phyloP scores from a whole-genome alignment of 257 asterid species.

The Jacaranda mimosifolia region DNA sequence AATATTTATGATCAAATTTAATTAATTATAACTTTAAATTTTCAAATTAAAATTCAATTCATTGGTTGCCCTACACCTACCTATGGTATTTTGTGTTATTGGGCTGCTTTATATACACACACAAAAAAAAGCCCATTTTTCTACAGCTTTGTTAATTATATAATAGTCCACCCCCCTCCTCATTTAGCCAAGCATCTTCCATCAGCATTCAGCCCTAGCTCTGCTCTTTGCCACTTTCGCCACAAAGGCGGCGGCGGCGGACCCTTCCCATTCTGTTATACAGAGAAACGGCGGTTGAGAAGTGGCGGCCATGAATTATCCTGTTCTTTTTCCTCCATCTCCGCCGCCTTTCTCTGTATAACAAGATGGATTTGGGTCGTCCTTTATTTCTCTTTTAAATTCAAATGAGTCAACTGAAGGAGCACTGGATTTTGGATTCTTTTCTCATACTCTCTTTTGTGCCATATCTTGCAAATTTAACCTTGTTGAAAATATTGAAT shows the following conservation, averaged over 20 bases:
- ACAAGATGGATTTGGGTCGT: conserved; percentile 16
- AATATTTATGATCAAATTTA: too few relatives aligned
- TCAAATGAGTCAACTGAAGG: neutral
- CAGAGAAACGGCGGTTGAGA: conserved; percentile 35
- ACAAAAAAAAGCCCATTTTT: neutral
- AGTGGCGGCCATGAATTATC: too few relatives aligned
- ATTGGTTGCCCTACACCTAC: too few relatives aligned
- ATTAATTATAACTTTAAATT: too few relatives aligned
- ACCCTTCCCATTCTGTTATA: conserved; percentile 10
- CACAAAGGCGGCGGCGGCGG: conserved; percentile 6
- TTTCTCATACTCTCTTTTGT: neutral
- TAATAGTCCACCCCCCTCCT: neutral
- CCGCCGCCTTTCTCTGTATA: conserved; percentile 29
- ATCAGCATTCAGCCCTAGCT: neutral
- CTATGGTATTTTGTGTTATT: neutral
- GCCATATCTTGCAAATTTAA: neutral
- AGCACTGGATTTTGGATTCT: neutral
- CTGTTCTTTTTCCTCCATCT: neutral
- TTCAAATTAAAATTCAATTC: too few relatives aligned
- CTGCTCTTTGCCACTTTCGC: neutral
- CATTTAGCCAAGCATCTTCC: neutral
- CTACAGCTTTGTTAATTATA: neutral
- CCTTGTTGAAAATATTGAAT: too few relatives aligned
- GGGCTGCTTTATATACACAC: neutral
- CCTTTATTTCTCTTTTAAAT: neutral